Base-by-base conservation (phyloP, 2,329 filamentous ascomycete species). In the Parastagonospora nodorum region DNA sequence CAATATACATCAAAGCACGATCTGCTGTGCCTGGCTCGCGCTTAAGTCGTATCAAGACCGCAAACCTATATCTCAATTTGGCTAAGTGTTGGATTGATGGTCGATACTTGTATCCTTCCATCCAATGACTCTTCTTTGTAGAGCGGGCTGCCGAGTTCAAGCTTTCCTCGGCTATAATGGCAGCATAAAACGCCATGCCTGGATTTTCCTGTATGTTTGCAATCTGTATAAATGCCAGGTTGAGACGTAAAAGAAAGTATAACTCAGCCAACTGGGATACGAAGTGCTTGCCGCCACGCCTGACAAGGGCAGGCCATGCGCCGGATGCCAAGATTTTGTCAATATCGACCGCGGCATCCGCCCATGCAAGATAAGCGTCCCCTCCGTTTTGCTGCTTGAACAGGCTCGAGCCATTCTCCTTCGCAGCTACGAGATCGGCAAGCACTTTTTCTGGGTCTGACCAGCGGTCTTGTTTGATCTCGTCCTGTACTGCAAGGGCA, bases 231-330 rank as follows among this genome's bases (percentile, higher is more conserved):
- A 59, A 60, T 7, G 41, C 48, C n/a, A 53, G 49, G 32, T 61
- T 63, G 15, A 63, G 54, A 10, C 46, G 52, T 30, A 61, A 49
- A 5, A 54, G 29, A 15, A 64, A 63, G 24, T 60, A 60, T 2
- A 58, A 16, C 10, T 57, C 41, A 0, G 54, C 61, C 1, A 63
- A 35, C 12, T 49, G 50, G 4, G 43, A 29, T 11, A 60, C 35
- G 11, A 66, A 64, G 0, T 47, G n/a, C 2, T 45, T 19, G 1
- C 50, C 50, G 11, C 57, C 55, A 31, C 36, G 12, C 8, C 31
- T 35, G 11, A 45, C 29, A n/a, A 63, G 30, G 4, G 28, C 33
- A 2, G 39, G 16, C 57, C 58, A 64, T 2, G 57, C 58, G 11
- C 15, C 48, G 11, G 50, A 50, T 9, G 45, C 8, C 1, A 35